Conservation (phyloP, 805 yeast genomes). For the Starmerella ratchasimensis region DNA sequence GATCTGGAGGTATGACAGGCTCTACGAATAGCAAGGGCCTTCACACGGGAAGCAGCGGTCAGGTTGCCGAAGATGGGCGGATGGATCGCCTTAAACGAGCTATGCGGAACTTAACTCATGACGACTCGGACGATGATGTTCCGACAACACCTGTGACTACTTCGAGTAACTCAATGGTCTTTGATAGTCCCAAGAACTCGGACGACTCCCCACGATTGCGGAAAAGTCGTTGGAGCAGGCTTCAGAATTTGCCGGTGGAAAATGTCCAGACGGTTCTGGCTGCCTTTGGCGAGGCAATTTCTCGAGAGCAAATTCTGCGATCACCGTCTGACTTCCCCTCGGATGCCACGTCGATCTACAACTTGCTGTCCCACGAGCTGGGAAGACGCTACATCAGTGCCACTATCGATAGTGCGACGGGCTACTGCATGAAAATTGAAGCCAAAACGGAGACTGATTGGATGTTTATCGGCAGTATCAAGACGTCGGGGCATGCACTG, state of each 20-base stretch:
- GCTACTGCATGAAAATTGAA: constrained; percentile 26
- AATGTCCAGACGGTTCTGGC: constrained; percentile 47
- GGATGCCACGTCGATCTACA: constrained; percentile 51
- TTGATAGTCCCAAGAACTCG: not conserved
- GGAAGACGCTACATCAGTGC: constrained; percentile 64
- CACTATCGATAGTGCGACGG: constrained; percentile 52
- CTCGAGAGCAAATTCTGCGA: constrained; percentile 49
- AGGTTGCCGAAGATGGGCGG: constrained; percentile 21
- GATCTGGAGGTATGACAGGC: too few species aligned
- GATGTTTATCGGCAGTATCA: constrained; percentile 36
- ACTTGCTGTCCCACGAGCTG: constrained; percentile 50
- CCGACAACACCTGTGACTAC: not conserved
- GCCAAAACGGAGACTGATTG: constrained; percentile 30
- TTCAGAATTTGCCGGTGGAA: constrained; percentile 4
- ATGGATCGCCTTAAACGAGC: constrained; percentile 25
- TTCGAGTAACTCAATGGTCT: not conserved
- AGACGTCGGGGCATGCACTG: constrained; percentile 44
- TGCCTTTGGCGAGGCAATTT: constrained; percentile 59
- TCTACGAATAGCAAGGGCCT: not conserved
- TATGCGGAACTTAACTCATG: constrained; percentile 12
- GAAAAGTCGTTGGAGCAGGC: constrained; percentile 1
- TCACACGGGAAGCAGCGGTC: not conserved
- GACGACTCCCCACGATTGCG: too few species aligned
- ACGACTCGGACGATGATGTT: constrained; percentile 5
- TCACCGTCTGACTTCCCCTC: constrained; percentile 38